A percentile compares a stretch with the other conserved stretches of the same genome.
These are phyloP conservation scores for Candida berthetii DNA, from an alignment of 805 yeast species.

Conservation along the genomic window DNA sequence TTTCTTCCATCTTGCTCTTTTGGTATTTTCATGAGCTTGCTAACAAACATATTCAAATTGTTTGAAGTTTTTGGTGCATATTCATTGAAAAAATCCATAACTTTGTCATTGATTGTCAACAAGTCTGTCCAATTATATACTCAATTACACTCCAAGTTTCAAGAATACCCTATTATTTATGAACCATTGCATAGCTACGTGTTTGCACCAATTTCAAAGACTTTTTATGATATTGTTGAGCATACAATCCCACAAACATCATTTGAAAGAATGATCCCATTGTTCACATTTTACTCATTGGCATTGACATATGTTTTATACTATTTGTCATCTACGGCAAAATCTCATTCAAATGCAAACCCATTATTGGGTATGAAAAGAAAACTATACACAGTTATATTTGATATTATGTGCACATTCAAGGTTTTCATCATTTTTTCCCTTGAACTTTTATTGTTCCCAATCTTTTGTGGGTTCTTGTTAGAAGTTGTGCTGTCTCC, in stretches of 20 bases:
- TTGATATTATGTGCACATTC: slow-evolving; percentile 52
- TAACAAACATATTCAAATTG: neutral
- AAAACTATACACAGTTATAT: slow-evolving; percentile 41
- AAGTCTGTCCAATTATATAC: neutral
- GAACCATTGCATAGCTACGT: slow-evolving; percentile 1
- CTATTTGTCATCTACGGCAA: slow-evolving; percentile 24
- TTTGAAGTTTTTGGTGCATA: neutral
- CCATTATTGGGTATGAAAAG: slow-evolving; percentile 49
- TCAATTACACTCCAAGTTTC: neutral
- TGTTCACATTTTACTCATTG: slow-evolving; percentile 28
- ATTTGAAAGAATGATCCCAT: slow-evolving; percentile 30
- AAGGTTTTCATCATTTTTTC: slow-evolving; percentile 74
- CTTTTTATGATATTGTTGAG: slow-evolving; percentile 13
- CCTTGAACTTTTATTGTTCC: slow-evolving; percentile 80
- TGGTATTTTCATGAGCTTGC: neutral
- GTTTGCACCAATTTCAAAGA: slow-evolving; percentile 14
- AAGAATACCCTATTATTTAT: slow-evolving; percentile 2
- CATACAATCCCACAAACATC: slow-evolving; percentile 23
- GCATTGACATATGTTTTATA: slow-evolving; percentile 20
- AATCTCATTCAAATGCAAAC: slow-evolving; percentile 23
- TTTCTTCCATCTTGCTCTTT: slow-evolving; percentile 33
- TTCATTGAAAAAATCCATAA: neutral
- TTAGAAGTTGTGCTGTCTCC: slow-evolving; percentile 68
- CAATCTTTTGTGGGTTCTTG: slow-evolving; percentile 78
- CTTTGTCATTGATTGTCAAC: neutral